A percentile compares a stretch with the other conserved stretches of the same genome.
Conservation (phyloP, 306 rosid species). For the Trifolium subterraneum region DNA sequence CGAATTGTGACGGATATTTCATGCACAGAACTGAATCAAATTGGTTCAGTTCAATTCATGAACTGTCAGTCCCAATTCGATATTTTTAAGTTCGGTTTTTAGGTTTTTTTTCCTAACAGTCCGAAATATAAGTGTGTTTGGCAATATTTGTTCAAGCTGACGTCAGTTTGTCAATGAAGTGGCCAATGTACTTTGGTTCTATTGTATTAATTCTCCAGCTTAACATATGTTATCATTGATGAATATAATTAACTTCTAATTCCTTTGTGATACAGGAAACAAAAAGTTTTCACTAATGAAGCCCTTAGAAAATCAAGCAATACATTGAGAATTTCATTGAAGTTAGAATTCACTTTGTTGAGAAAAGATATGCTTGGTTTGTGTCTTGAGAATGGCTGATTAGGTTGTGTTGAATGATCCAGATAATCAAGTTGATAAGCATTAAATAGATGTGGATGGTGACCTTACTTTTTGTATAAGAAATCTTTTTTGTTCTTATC, state of each 20-base stretch:
- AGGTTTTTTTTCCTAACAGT: too few species aligned
- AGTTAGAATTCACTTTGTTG: slow-evolving; percentile 29
- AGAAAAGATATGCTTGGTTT: slow-evolving; percentile 30
- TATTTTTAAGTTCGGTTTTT: too few species aligned
- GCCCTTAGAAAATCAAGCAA: background rate
- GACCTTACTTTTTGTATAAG: slow-evolving; percentile 21
- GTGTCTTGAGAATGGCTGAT: slow-evolving; percentile 4
- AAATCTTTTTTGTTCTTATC: background rate
- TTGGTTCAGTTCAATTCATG: too few species aligned
- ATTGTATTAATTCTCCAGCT: background rate
- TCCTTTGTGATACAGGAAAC: slow-evolving; percentile 34
- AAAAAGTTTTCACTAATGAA: background rate
- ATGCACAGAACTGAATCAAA: too few species aligned
- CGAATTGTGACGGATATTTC: background rate
- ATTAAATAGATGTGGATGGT: slow-evolving; percentile 25
- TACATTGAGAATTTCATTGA: slow-evolving; percentile 18
- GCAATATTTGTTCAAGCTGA: too few species aligned
- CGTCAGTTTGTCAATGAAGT: background rate
- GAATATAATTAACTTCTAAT: slow-evolving; percentile 15
- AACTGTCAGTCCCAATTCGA: background rate
- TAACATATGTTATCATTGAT: background rate
- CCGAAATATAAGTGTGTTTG: too few species aligned
- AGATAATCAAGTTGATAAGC: background rate
- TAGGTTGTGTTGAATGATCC: slow-evolving; percentile 22
- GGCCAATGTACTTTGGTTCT: slow-evolving; percentile 3